Base-by-base conservation (phyloP, 129 eudicot species). In the Lactuca sativa region DNA sequence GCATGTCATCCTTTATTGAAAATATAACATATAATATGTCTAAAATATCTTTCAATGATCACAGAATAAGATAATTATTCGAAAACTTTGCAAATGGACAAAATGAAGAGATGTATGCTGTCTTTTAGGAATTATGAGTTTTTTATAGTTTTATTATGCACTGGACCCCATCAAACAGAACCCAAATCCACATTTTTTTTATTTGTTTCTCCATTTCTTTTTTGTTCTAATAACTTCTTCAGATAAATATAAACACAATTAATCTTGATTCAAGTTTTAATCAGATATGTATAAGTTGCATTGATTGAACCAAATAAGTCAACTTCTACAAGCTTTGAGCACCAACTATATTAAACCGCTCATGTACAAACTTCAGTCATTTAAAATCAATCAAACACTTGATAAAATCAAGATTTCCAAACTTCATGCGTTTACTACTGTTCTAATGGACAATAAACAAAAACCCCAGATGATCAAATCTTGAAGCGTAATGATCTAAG, bases 401-500 rank as follows among this genome's bases (percentile, higher is more conserved):
- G 59, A 43, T 17, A 37, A 73, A 52, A 34, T 54, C 64, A 73
- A 73, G 64, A 73, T 64, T 61, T 72, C 30, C 43, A 36, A n/a
- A 21, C 5, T 36, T 47, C 44, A 49, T 59, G 60, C 36, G 63
- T 15, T 37, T 41, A 67, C 2, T 44, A 54, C 9, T 41, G 30
- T 64, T 54, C 11, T 66, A 56, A 12, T 4, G 11, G 17, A 53
- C 41, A 14, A 16, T 13, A 64, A n/a, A 65, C 37, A 17, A 48
- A 66, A 49, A 75, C 18, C 59, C 62, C 69, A 47, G 38, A 67
- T 58, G 36, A 66, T n/a, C n/a, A n/a, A 58, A 58, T 66, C 68
- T 66, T 75, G 79, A 67, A 18, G 5, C 61, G 48, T 59, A 67
- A 17, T 2, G 0, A 52, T 32, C 56, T 47, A 9, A 49, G 49